Percentiles rank a stretch among this genome's conserved stretches.
Conservation (phyloP, 495 filamentous ascomycete genomes). For the Aeminium ludgeri region DNA sequence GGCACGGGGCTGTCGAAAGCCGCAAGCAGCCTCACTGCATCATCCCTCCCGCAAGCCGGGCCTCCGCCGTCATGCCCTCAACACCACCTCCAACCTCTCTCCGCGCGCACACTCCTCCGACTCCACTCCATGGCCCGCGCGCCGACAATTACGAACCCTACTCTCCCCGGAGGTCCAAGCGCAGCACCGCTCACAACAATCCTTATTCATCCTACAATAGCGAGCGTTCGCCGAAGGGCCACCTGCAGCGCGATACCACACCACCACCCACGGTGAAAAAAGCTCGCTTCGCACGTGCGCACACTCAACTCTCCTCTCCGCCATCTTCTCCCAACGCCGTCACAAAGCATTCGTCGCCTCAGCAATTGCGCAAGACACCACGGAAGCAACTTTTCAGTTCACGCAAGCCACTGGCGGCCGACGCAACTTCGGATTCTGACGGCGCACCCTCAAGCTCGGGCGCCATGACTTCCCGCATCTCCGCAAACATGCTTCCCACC, state of each 20-base stretch:
- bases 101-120: constrained; percentile 47
- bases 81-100: constrained; percentile 46
- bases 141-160: constrained; percentile 58
- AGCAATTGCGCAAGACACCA: constrained; percentile 15
- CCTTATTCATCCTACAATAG: constrained; percentile 26
- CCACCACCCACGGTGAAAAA: constrained; percentile 19
- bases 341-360: constrained; percentile 22
- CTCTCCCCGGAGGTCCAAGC: constrained; percentile 40
- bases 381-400: constrained; percentile 4
- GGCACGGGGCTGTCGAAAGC: too few species aligned
- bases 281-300: constrained; percentile 10
- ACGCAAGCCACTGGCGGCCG: constrained; percentile 2
- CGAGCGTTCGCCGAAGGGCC: constrained; percentile 8
- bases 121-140: constrained; percentile 52
- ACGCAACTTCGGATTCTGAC: constrained; percentile 17
- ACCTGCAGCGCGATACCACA: constrained; percentile 7
- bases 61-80: constrained; percentile 43
- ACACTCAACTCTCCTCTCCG: constrained; percentile 28
- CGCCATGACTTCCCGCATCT: constrained; percentile 10
- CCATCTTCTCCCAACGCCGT: constrained; percentile 35
- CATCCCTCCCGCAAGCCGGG: neutral
- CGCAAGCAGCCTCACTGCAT: neutral
- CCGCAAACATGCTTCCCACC: constrained; percentile 53
- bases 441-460: constrained; percentile 13
- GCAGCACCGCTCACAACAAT: constrained; percentile 29